These are phyloP conservation scores for Ceratobasidium sp. DNA, from an alignment of 1,284 basidiomycete genomes.

Conservation along the genomic window DNA sequence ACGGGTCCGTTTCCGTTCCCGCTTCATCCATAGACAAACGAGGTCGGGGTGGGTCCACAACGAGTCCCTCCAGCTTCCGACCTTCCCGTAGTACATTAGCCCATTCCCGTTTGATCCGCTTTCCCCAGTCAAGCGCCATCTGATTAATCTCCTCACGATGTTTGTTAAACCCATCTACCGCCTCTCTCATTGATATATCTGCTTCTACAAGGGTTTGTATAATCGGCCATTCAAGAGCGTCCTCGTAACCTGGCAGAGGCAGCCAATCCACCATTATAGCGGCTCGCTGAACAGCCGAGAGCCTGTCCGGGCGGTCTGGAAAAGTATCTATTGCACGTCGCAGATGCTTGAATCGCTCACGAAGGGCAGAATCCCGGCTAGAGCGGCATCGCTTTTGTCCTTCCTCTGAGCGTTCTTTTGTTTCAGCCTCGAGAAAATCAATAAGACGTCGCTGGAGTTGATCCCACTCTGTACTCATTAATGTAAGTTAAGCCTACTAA, in stretches of 20 bases:
- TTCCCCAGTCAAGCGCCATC: not conserved
- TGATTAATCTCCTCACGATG: not conserved
- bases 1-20: not conserved
- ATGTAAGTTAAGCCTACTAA: not conserved
- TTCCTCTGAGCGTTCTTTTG: not conserved
- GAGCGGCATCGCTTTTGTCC: not conserved
- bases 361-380: not conserved
- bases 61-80: not conserved
- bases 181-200: not conserved
- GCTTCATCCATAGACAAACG: not conserved
- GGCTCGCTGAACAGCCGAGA: not conserved
- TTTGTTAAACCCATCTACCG: not conserved
- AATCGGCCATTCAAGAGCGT: constrained; percentile 4
- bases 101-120: not conserved
- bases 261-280: not conserved
- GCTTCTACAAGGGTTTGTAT: not conserved
- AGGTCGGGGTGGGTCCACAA: not conserved
- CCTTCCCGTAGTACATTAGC: not conserved
- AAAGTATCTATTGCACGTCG: not conserved
- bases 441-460: not conserved
- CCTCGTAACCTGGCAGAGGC: not conserved
- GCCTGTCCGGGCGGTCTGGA: not conserved
- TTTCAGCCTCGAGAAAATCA: not conserved
- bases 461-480: not conserved
- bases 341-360: not conserved